These are phyloP conservation scores for Boeremia exigua DNA, from an alignment of 2,329 filamentous ascomycete species.

Conservation along the genomic window DNA sequence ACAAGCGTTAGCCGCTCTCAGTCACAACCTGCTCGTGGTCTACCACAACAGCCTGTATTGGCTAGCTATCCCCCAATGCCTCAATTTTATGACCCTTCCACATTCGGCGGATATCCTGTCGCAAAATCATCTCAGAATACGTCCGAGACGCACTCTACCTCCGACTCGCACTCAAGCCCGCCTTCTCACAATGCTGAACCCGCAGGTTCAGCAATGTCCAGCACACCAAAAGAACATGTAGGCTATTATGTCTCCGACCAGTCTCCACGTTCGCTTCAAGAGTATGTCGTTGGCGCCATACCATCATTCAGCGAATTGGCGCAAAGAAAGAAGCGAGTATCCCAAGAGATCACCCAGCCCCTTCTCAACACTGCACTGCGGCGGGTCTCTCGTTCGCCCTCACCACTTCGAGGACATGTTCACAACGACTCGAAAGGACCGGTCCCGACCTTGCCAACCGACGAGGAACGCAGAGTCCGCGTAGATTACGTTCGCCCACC, in stretches of 20 bases:
- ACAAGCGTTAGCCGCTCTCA: conserved; percentile 55
- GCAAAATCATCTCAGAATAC: conserved; percentile 42
- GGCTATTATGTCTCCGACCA: conserved; percentile 58
- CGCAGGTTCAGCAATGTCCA: conserved; percentile 33
- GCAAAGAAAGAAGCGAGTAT: conserved; percentile 51
- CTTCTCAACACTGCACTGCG: conserved; percentile 46
- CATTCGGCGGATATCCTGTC: conserved; percentile 43
- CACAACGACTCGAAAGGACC: conserved; percentile 49
- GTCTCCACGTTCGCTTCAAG: conserved; percentile 48
- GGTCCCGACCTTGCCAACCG: conserved; percentile 14
- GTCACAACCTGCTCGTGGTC: conserved; percentile 56
- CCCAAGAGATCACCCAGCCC: conserved; percentile 50
- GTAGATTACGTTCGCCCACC: conserved; percentile 37
- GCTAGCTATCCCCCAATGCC: conserved; percentile 49
- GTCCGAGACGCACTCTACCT: conserved; percentile 23
- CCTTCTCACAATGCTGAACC: conserved; percentile 28
- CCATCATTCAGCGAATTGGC: conserved; percentile 50
- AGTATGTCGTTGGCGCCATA: conserved; percentile 44
- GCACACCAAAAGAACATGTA: conserved; percentile 57
- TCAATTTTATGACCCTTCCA: conserved; percentile 38
- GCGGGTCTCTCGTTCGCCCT: conserved; percentile 54
- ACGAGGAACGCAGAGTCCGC: conserved; percentile 35
- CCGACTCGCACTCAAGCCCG: conserved; percentile 33
- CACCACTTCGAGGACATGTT: conserved; percentile 52
- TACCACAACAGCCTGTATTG: conserved; percentile 48